Evolutionary conservation across 805 yeast genomes (phyloP).

Genomic region (Maudiozyma pseudohumilis): DNA sequence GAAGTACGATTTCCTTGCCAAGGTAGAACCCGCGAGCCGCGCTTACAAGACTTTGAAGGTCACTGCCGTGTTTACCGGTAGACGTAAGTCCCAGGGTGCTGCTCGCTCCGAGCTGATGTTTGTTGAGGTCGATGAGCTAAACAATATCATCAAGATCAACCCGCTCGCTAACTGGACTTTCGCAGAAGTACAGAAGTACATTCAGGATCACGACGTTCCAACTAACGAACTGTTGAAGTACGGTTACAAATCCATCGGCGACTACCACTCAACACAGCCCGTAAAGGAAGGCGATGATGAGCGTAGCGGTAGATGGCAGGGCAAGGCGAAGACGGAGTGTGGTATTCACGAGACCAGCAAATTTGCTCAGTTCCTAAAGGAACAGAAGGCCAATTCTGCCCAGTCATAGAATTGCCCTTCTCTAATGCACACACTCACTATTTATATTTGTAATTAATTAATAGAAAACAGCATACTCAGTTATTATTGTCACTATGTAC

Average conservation of each 20-base stretch:
- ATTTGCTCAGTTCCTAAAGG: conserved; percentile 50
- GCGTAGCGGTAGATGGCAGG: conserved; percentile 96
- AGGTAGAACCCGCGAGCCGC: conserved; percentile 85
- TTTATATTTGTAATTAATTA: too few species aligned
- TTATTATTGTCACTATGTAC: too few species aligned
- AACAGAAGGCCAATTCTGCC: background rate
- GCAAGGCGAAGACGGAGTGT: conserved; percentile 85
- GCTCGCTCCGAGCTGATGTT: conserved; percentile 62
- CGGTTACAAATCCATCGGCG: conserved; percentile 90
- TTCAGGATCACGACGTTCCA: conserved; percentile 66
- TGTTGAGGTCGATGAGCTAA: conserved; percentile 61
- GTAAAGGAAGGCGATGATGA: conserved; percentile 90
- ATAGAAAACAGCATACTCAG: too few species aligned
- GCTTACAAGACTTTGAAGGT: conserved; percentile 68
- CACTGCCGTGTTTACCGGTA: conserved; percentile 84
- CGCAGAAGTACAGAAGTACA: conserved; percentile 55
- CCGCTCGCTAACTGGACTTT: conserved; percentile 83
- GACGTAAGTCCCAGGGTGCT: conserved; percentile 86
- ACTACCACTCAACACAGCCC: conserved; percentile 89
- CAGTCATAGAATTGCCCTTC: too few species aligned
- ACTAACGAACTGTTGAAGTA: conserved; percentile 73
- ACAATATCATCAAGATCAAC: conserved; percentile 74
- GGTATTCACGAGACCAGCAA: conserved; percentile 82
- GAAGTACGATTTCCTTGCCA: conserved; percentile 74
- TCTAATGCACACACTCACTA: too few species aligned